Evolutionary conservation across 345 rosid genomes (phyloP).

Genomic region (Bruguiera gymnorhiza): DNA sequence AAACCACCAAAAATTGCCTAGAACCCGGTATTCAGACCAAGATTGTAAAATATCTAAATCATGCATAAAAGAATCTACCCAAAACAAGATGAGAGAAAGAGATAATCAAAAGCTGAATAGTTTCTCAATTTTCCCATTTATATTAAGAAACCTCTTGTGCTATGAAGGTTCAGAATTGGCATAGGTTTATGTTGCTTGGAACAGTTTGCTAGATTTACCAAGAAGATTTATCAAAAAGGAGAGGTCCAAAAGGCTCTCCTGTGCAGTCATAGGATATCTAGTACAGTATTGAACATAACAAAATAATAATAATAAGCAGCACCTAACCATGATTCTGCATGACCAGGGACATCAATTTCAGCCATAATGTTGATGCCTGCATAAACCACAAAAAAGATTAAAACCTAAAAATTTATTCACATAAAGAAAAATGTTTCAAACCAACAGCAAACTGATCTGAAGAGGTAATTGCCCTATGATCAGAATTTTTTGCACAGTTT

Average conservation of each 20-base stretch:
- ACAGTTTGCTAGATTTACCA: too few species aligned
- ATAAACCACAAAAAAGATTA: conserved; percentile 10
- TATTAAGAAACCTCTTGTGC: too few species aligned
- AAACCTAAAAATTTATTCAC: neutral
- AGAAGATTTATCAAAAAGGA: too few species aligned
- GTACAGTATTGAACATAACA: neutral
- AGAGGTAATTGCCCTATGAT: neutral
- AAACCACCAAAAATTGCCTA: neutral
- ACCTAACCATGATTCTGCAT: conserved; percentile 88
- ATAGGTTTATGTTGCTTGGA: too few species aligned
- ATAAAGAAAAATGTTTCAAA: neutral
- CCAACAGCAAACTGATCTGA: neutral
- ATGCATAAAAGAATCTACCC: neutral
- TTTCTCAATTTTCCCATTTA: neutral
- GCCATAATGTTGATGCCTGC: conserved; percentile 95
- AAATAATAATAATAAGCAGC: conserved; percentile 4
- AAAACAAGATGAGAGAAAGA: neutral
- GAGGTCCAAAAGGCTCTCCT: too few species aligned
- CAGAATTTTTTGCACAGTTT: too few species aligned
- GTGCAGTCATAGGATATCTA: neutral
- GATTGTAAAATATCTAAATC: neutral
- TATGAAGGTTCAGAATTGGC: too few species aligned
- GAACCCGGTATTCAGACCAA: too few species aligned
- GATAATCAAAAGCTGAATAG: neutral
- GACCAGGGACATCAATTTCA: conserved; percentile 95